phyloP scores from a whole-genome alignment of 1,139 yeast species.

The Diutina mesorugosa region DNA sequence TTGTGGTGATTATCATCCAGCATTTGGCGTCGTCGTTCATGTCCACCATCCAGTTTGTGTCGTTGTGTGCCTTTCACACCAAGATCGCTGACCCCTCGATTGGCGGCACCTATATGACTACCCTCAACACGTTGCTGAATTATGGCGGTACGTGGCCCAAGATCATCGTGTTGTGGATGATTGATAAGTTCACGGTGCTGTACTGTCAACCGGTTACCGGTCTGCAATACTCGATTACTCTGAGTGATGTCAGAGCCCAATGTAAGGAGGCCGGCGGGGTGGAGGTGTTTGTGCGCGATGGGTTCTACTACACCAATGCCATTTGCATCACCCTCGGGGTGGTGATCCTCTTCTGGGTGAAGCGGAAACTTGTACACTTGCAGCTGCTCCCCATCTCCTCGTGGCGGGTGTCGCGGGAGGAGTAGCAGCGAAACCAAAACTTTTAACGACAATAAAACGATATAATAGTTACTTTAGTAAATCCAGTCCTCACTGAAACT shows the following conservation, averaged over 20 bases:
- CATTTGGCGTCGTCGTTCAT: conserved; percentile 82
- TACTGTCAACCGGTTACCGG: conserved; percentile 25
- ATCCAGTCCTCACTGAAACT: too few relatives aligned
- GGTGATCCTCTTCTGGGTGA: conserved; percentile 58
- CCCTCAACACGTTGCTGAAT: conserved; percentile 81
- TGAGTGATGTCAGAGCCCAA: conserved; percentile 18
- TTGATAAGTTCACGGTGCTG: conserved; percentile 64
- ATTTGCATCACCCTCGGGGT: conserved; percentile 62
- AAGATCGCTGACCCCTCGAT: conserved; percentile 89
- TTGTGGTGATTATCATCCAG: conserved; percentile 60
- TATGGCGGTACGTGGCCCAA: conserved; percentile 98
- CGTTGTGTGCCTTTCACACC: conserved; percentile 89
- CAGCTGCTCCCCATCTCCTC: conserved; percentile 54
- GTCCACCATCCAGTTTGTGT: conserved; percentile 92
- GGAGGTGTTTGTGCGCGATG: conserved; percentile 41
- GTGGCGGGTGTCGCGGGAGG: conserved; percentile 24
- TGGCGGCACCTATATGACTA: conserved; percentile 98
- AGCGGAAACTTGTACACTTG: conserved; percentile 39
- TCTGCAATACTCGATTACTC: conserved; percentile 4
- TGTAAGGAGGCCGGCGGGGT: conserved; percentile 19
- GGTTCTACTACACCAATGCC: conserved; percentile 69
- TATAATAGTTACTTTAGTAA: too few relatives aligned
- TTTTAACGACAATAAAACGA: not conserved
- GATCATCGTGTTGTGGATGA: conserved; percentile 59
- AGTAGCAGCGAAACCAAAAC: not conserved